Evolutionary conservation across 2,329 filamentous ascomycete genomes (phyloP).

Genomic region (Lasiodiplodia hormozganensis): DNA sequence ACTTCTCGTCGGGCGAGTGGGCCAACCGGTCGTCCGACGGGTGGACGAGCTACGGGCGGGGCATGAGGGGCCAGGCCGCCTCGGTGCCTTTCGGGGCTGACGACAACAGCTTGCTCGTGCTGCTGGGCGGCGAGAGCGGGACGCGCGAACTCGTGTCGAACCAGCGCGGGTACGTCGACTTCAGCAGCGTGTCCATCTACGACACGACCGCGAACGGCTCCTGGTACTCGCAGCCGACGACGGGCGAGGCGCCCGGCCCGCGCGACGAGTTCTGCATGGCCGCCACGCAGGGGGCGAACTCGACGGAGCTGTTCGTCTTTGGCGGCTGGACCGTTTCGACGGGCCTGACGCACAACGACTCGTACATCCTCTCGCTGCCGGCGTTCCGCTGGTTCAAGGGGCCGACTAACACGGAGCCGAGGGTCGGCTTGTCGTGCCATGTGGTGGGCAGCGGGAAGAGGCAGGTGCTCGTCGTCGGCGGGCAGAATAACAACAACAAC

Average conservation of each 20-base stretch:
- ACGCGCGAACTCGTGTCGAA: not conserved
- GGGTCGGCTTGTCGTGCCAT: not conserved
- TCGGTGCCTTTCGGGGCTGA: not conserved
- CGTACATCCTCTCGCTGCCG: slow-evolving; percentile 15
- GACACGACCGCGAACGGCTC: not conserved
- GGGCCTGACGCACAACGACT: slow-evolving; percentile 4
- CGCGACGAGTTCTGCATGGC: slow-evolving; percentile 12
- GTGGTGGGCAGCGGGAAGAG: not conserved
- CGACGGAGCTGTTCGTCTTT: slow-evolving; percentile 11
- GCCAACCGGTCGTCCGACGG: not conserved
- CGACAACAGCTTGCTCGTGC: slow-evolving; percentile 5
- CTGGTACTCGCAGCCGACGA: slow-evolving; percentile 17
- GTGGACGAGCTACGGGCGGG: slow-evolving; percentile 1
- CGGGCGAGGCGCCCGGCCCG: slow-evolving; percentile 4
- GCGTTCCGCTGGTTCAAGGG: slow-evolving; percentile 21
- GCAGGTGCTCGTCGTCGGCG: slow-evolving; percentile 2
- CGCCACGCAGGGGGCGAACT: not conserved
- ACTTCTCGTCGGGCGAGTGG: slow-evolving; percentile 11
- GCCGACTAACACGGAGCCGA: not conserved
- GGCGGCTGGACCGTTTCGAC: slow-evolving; percentile 7
- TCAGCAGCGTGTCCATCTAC: slow-evolving; percentile 4
- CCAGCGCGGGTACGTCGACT: not conserved
- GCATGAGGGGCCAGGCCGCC: not conserved
- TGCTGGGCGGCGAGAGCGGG: slow-evolving; percentile 18
- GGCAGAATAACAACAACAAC: slow-evolving; percentile 6